Evolutionary conservation across 495 filamentous ascomycete genomes (phyloP), one percentile per base, ranked within the genome.

Genomic region (Cercophora scortea): DNA sequence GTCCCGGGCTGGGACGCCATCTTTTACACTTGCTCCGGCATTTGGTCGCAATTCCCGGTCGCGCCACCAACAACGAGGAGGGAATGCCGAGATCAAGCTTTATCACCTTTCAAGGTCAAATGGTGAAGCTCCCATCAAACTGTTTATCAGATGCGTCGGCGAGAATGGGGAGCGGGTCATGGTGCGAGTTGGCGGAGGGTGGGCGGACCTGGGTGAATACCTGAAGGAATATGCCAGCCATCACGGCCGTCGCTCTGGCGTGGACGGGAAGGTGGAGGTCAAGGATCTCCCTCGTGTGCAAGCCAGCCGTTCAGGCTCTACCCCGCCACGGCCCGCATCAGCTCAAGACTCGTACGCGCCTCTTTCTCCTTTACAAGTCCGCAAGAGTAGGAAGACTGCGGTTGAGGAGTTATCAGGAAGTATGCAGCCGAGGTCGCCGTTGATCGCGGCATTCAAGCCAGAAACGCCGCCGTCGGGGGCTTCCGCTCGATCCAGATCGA

Each of bases 121-220:
- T 33, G 88, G 88, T 42, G 81, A 90, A 53, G 78, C 85, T 25
- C 93, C 93, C 0, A 90, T 93, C 56, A 96, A 95, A 66, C 79
- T 98, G 2, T 93, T 92, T 62, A 89, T 97, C 25, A 86, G 93
- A 1, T 82, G 89, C 12, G 90, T 98, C 1, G 93, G 93, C 36
- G 89, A 94, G 65, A 76, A 81, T 32, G 85, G 86, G n/a, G 89
- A 95, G 65, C 82, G 93, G 32, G 90, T 97, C 42, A 96, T 98
- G 90, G 94, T 96, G 8, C 86, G 93, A 50, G 89, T 97, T 17
- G 93, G 93, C 13, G 93, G 93, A 52, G 93, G 93, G 36, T 98
- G 93, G 93, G 88, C 90, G 12, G 93, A 98, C 63, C 72, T 98
- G 18, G 90, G 85, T 25, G 92, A 96, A 67, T 97, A 95, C 63